Conservation (phyloP, 2,329 filamentous ascomycete genomes). For the Colletotrichum higginsianum region DNA sequence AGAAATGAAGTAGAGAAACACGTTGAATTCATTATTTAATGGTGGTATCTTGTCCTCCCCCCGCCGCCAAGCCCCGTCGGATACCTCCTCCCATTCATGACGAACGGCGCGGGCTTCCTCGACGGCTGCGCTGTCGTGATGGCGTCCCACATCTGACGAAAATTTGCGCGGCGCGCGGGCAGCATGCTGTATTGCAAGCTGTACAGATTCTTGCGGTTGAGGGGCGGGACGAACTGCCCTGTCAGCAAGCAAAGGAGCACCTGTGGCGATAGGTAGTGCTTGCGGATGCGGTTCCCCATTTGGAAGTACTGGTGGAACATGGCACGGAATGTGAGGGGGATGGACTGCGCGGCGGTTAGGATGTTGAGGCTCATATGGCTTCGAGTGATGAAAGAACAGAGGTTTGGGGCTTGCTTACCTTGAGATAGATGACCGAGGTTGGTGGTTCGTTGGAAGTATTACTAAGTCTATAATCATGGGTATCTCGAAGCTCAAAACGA, state of each 20-base stretch:
- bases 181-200: constrained; percentile 99
- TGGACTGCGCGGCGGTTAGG: constrained; percentile 69
- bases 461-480: constrained; percentile 65
- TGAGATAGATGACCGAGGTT: constrained; percentile 88
- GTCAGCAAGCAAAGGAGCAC: constrained; percentile 91
- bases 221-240: constrained; percentile 93
- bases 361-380: background rate
- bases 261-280: constrained; percentile 92
- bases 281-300: constrained; percentile 90
- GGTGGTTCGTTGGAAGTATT: constrained; percentile 65
- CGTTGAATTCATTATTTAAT: constrained; percentile 41
- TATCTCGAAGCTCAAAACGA: constrained; percentile 89
- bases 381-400: too few species aligned
- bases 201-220: constrained; percentile 94
- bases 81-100: constrained; percentile 50
- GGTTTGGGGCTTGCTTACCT: constrained; percentile 66
- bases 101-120: constrained; percentile 59
- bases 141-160: constrained; percentile 88
- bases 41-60: constrained; percentile 42
- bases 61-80: constrained; percentile 37
- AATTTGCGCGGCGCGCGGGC: constrained; percentile 83
- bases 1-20: background rate
- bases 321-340: constrained; percentile 89
- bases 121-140: constrained; percentile 68
- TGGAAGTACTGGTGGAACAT: constrained; percentile 99